Evolutionary conservation across 495 filamentous ascomycete species (phyloP), one percentile per base, ranked within the genome.

Genomic region (Cercophora scortea): DNA sequence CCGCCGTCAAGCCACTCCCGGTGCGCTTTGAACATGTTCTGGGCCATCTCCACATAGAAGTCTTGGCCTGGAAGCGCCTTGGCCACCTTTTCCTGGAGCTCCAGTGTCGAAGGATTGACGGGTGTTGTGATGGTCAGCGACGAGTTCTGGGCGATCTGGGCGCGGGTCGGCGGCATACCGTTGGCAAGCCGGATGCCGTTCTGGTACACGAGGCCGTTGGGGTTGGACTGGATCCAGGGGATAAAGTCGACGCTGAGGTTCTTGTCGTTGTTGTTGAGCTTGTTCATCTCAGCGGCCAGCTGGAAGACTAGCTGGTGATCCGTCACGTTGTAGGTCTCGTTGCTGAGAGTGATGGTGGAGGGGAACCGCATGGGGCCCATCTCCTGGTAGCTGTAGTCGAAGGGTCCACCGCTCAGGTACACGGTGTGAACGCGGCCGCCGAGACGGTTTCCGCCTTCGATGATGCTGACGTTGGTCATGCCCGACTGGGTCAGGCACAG

Each of bases 361-460:
- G 83, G 72, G 50, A 72, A 87, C 4, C 84, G 72, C 85, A 87
- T 87, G 0, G 84, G 82, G 0, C 85, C 85, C 85, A 88, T 87
- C 60, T 88, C 85, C 57, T 87, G 83, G 51, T 88, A 88, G 36
- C 36, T 42, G 52, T 87, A 87, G 13, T 88, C 71, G 19, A 81
- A 78, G 0, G 83, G 81, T 0, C 75, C 73, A 25, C 79, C 73
- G 25, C 71, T 76, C 0, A 87, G 72, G 50, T 86, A 86, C 41
- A 75, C 74, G 4, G 83, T 86, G 50, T 79, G 78, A 18, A 87
- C 78, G 3, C 83, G 73, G 4, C 85, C 73, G 43, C 67, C 64
- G 6, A 74, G 61, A n/a, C 62, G 58, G 34, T 71, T 45, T 16
- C 56, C 60, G 32, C 68, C 65, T 61, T 74, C 72, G 42, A 72